Evolutionary conservation across 2,329 filamentous ascomycete species (phyloP).

Genomic region (Fusarium brachygibbosum): DNA sequence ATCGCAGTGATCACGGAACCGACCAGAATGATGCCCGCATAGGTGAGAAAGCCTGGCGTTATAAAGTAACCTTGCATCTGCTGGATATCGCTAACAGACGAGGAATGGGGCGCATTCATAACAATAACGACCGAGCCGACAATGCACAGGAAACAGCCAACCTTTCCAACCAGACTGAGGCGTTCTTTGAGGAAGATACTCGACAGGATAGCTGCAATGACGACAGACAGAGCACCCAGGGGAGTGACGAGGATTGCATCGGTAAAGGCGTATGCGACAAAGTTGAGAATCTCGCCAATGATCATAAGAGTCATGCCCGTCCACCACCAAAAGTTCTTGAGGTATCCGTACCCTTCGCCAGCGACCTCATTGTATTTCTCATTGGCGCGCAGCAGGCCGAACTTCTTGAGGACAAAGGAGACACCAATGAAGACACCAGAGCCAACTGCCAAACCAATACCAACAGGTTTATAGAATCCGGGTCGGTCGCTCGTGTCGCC

Average conservation of each 20-base stretch:
- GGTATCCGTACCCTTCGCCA: slow-evolving; percentile 95
- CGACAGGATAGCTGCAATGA: slow-evolving; percentile 90
- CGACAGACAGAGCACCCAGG: slow-evolving; percentile 89
- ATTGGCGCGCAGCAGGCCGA: slow-evolving; percentile 90
- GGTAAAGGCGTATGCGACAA: slow-evolving; percentile 96
- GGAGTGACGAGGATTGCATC: slow-evolving; percentile 96
- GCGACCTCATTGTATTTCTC: slow-evolving; percentile 96
- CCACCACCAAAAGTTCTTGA: slow-evolving; percentile 98
- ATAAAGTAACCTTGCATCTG: slow-evolving; percentile 92
- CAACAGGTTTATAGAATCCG: slow-evolving; percentile 82
- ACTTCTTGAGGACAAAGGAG: slow-evolving; percentile 96
- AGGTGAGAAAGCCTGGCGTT: slow-evolving; percentile 86
- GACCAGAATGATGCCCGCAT: slow-evolving; percentile 84
- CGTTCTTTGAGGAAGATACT: slow-evolving; percentile 97
- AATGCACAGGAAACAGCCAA: slow-evolving; percentile 95
- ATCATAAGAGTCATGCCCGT: slow-evolving; percentile 97
- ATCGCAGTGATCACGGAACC: slow-evolving; percentile 79
- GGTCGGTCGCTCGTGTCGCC: slow-evolving; percentile 55
- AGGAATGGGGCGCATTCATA: slow-evolving; percentile 89
- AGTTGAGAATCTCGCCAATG: slow-evolving; percentile 95
- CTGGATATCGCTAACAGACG: slow-evolving; percentile 87
- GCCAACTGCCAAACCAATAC: slow-evolving; percentile 85
- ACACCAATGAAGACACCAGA: slow-evolving; percentile 94
- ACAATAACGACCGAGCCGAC: slow-evolving; percentile 94
- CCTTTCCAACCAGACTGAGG: slow-evolving; percentile 94